These are phyloP conservation scores for Dimargaris xerosporica DNA, from an alignment of 192 early-diverging fungal genomes.

Conservation along the genomic window DNA sequence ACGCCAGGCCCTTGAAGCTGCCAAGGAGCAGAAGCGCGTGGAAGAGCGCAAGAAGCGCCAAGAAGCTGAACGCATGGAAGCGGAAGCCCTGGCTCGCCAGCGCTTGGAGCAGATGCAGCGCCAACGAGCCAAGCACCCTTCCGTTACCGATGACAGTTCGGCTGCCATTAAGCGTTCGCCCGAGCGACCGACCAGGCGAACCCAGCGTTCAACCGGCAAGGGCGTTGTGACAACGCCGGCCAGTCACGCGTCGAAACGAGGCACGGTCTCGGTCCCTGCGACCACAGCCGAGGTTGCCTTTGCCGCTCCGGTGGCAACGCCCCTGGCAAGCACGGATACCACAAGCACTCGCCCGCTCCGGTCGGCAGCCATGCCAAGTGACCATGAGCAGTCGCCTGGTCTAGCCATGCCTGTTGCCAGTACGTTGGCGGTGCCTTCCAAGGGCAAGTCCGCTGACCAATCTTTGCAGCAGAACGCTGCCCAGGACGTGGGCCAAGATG, in stretches of 20 bases:
- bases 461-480: too few species aligned
- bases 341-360: too few species aligned
- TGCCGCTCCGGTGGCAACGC: neutral
- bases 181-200: neutral
- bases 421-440: too few species aligned
- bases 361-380: too few species aligned
- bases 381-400: too few species aligned
- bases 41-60: conserved; percentile 11
- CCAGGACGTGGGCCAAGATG: too few species aligned
- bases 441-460: too few species aligned
- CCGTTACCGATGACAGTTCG: neutral
- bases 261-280: neutral
- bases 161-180: neutral
- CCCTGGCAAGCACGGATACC: too few species aligned
- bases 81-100: conserved; percentile 23
- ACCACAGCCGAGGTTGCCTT: neutral
- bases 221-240: neutral
- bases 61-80: conserved; percentile 13
- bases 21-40: conserved; percentile 10
- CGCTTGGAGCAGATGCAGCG: conserved; percentile 20
- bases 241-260: neutral
- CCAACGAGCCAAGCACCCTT: conserved; percentile 8
- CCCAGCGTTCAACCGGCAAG: neutral
- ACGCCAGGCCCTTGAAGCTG: conserved; percentile 14
- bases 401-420: too few species aligned